These are phyloP conservation scores for Orobanche coerulescens DNA, from an alignment of 257 asterid species.

Conservation along the genomic window DNA sequence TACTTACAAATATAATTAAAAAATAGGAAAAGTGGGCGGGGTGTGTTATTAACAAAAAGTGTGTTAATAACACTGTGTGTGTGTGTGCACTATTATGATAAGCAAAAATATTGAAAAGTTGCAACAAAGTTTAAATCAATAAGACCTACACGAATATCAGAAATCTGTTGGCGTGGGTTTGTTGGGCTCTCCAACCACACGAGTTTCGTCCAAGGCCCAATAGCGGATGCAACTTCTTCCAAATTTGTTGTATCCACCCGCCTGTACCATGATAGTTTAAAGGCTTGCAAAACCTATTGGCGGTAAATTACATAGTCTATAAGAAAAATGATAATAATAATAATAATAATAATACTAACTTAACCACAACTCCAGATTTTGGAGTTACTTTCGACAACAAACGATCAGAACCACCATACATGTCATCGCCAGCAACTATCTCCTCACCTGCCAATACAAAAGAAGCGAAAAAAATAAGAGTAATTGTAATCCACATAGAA, in stretches of 20 bases:
- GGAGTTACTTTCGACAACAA: conserved; percentile 75
- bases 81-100: background rate
- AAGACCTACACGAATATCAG: conserved; percentile 66
- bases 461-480: background rate
- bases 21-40: too few relatives aligned
- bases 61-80: too few relatives aligned
- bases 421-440: conserved; percentile 91
- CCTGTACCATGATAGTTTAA: conserved; percentile 35
- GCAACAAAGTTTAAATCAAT: background rate
- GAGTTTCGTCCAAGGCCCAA: conserved; percentile 68
- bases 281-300: conserved; percentile 2
- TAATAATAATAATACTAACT: conserved; percentile 35
- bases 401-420: conserved; percentile 97
- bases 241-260: conserved; percentile 77
- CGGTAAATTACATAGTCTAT: background rate
- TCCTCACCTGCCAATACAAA: conserved; percentile 52
- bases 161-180: conserved; percentile 88
- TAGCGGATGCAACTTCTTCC: conserved; percentile 63
- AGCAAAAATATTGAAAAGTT: background rate
- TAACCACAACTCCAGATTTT: conserved; percentile 69
- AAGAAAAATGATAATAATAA: background rate
- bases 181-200: conserved; percentile 99
- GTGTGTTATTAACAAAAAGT: too few relatives aligned
- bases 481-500: background rate
- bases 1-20: too few relatives aligned